These are phyloP conservation scores for Thoreauomyces humboldtii DNA, from an alignment of 192 early-diverging fungal species.

Conservation along the genomic window DNA sequence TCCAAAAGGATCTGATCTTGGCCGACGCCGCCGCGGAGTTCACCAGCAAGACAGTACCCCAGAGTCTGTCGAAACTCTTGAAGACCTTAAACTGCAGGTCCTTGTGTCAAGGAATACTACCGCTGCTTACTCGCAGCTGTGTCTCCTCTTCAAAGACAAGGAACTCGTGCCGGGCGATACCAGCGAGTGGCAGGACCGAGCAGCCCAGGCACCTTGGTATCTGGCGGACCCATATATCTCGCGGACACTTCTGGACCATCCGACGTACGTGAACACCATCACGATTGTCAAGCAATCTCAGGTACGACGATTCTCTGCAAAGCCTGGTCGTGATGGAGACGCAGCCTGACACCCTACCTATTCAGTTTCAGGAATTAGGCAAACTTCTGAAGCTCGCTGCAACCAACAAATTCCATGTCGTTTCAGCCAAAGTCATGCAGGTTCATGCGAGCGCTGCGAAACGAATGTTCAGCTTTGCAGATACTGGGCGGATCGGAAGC, in stretches of 20 bases:
- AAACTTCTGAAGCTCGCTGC: not conserved
- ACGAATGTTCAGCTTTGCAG: conserved; percentile 7
- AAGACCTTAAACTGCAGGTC: conserved; percentile 10
- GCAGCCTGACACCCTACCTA: not conserved
- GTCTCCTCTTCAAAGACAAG: conserved; percentile 17
- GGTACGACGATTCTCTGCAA: too few relatives aligned
- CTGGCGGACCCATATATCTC: conserved; percentile 11
- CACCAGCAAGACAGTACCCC: not conserved
- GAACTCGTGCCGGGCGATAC: conserved; percentile 19
- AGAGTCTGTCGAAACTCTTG: not conserved
- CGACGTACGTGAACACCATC: conserved; percentile 16
- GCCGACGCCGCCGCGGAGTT: conserved; percentile 5
- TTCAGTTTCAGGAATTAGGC: conserved; percentile 15
- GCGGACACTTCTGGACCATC: conserved; percentile 5
- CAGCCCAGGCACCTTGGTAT: conserved; percentile 16
- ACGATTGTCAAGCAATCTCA: conserved; percentile 10
- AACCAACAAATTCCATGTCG: conserved; percentile 6
- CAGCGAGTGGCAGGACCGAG: not conserved
- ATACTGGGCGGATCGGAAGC: not conserved
- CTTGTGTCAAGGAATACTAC: conserved; percentile 7
- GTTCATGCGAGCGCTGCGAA: not conserved
- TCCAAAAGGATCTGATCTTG: not conserved
- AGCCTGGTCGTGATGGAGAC: too few relatives aligned
- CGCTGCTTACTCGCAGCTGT: conserved; percentile 10
- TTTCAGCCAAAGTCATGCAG: conserved; percentile 1